Base-by-base conservation (phyloP, 2,329 filamentous ascomycete genomes). In the Hortaea werneckii region DNA sequence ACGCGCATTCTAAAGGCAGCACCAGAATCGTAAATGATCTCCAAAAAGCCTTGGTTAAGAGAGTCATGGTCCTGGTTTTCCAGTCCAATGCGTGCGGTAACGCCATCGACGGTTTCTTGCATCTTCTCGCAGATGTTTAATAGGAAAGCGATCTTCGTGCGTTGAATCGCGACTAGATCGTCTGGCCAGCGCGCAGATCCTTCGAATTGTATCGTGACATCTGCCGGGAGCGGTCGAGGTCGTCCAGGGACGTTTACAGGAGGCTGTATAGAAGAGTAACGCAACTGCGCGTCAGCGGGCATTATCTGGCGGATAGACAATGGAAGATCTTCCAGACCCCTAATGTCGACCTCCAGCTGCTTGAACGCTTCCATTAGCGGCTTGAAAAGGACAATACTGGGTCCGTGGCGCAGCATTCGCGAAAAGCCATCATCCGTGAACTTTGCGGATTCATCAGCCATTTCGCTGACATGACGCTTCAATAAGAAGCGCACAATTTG, bases 181-280 rank as follows among this genome's bases (percentile, higher is more conserved):
- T 96, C 89, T 0, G 92, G 92, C 92, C 92, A 98, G 55, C 87
- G 83, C 40, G 81, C 83, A 5, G 92, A 96, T 4, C 85, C 86
- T 67, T 98, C 92, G 56, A 98, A 96, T 60, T 90, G 89, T 40
- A 98, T 74, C 37, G 88, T 77, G 29, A 94, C 77, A 54, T 94
- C 82, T 54, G 89, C 83, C 0, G 86, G 83, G 11, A 44, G 72
- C 57, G 12, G 65, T 56, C 70, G 72, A 20, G 53, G 45, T 72
- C 69, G 26, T 69, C 68, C 35, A 73, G 64, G 2, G 64, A 53
- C 0, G 27, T 28, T 29, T 5, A 34, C n/a, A 6, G 80, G 80
- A 13, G 71, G 56, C 7, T 71, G 68, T 29, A 85, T 65, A 0
- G 83, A 87, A 1, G 87, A 72, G 53, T 84, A 90, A 37, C 90